Evolutionary conservation across 2,329 filamentous ascomycete species (phyloP).

Genomic region (Immersiporthe knoxdaviesiana): DNA sequence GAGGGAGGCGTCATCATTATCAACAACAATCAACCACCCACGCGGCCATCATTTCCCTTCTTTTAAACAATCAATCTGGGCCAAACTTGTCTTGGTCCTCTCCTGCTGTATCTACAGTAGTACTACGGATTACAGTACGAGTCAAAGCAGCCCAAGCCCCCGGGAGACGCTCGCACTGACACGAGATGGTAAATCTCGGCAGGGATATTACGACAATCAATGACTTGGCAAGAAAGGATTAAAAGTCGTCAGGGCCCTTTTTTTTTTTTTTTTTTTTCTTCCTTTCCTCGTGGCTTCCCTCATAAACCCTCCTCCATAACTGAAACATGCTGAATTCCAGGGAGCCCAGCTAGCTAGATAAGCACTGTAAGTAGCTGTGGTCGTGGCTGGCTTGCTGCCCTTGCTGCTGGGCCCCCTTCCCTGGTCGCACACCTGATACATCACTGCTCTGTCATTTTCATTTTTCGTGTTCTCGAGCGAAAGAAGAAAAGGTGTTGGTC

Average conservation of each 20-base stretch:
- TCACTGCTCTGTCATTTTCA: neutral
- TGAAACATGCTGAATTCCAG: neutral
- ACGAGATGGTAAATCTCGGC: neutral
- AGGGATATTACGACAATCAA: conserved; percentile 1
- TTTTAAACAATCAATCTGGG: neutral
- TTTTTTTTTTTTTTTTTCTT: too few species aligned
- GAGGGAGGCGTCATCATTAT: too few species aligned
- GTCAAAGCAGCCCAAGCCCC: neutral
- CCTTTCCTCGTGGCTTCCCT: neutral
- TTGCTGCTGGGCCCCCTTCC: neutral
- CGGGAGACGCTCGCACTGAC: neutral
- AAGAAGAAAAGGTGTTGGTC: neutral
- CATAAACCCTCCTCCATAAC: neutral
- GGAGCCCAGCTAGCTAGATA: neutral
- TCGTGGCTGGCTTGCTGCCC: too few species aligned
- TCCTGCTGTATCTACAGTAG: too few species aligned
- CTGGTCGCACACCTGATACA: neutral
- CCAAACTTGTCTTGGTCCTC: neutral
- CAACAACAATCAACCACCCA: neutral
- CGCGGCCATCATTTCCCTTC: neutral
- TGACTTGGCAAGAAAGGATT: neutral
- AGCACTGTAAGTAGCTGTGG: too few species aligned
- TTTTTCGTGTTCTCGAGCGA: neutral
- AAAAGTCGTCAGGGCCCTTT: neutral
- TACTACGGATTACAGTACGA: too few species aligned